A percentile compares a stretch with the other conserved stretches of the same genome.
Conservation (phyloP, 495 filamentous ascomycete genomes). For the Penicillium egyptiacum region DNA sequence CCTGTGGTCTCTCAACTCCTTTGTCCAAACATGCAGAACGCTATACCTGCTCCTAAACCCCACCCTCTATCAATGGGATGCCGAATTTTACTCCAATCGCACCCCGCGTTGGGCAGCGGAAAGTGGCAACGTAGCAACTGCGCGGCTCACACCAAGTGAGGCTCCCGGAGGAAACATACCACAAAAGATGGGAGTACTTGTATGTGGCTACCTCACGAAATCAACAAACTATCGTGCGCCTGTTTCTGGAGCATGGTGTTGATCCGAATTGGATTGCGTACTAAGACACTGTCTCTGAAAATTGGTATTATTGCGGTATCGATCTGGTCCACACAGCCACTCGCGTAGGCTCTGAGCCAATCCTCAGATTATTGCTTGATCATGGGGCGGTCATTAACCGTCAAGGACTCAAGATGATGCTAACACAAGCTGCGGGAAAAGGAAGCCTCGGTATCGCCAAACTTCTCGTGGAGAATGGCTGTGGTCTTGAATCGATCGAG, state of each 20-base stretch:
- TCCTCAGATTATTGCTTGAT: background rate
- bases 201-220: background rate
- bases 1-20: background rate
- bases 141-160: background rate
- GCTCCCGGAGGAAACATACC: background rate
- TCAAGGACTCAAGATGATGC: background rate
- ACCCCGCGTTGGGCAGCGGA: background rate
- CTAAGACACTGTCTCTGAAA: background rate
- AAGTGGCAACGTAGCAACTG: background rate
- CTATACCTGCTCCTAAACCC: background rate
- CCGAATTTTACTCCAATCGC: background rate
- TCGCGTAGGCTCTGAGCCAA: background rate
- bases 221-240: background rate
- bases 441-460: background rate
- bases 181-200: background rate
- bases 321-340: background rate
- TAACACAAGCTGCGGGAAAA: background rate
- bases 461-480: background rate
- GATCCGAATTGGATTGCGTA: background rate
- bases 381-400: background rate
- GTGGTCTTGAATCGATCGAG: background rate
- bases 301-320: background rate
- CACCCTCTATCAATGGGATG: conserved; percentile 1
- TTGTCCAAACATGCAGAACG: background rate
- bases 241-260: background rate